Evolutionary conservation across 2,329 filamentous ascomycete genomes (phyloP), one percentile per base, ranked within the genome.

Genomic region (Graphium sp.): DNA sequence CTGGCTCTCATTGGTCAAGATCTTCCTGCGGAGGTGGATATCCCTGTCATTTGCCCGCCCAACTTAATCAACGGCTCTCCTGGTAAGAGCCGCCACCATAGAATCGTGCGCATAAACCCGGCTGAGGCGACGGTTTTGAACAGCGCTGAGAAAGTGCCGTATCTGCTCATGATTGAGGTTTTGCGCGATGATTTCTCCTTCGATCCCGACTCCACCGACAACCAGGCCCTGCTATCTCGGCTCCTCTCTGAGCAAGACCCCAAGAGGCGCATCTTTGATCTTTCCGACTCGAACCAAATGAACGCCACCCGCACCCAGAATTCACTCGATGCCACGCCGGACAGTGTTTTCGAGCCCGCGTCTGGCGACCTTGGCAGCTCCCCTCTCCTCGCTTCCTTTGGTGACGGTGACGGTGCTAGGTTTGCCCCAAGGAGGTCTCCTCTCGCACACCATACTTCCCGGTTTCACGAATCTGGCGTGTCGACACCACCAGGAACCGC

Each of bases 91-190:
- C 69, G 68, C 31, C 82, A 89, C 46, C 81, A 89, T 44, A 71
- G 81, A 20, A 83, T 89, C 34, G 80, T 89, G 25, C 69, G 81
- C 21, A 61, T 89, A 28, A 89, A 85, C 42, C 82, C 81, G 6
- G 78, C 79, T 2, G 81, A 89, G 49, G 75, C 81, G 5, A 87
- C 81, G 1, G 82, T 85, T 31, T 55, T 89, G 29, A 89, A 89
- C 49, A 89, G 81, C 46, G 81, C 81, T 5, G 80, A 89, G 47
- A 79, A 84, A 45, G 81, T 89, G 24, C 81, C 81, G 1, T 89
- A 84, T 49, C 52, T 89, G 28, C 61, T 89, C 17, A 85, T 89
- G 79, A 70, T 87, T 3, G 81, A 89, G 45, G 74, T 89, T 14
- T 53, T 89, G 26, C 61, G 75, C 15, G 80, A 87, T 38, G 81